A percentile compares a stretch with the other conserved stretches of the same genome.
Evolutionary conservation across 2,329 filamentous ascomycete genomes (phyloP).

Genomic region (Ophiocordyceps robertsii): DNA sequence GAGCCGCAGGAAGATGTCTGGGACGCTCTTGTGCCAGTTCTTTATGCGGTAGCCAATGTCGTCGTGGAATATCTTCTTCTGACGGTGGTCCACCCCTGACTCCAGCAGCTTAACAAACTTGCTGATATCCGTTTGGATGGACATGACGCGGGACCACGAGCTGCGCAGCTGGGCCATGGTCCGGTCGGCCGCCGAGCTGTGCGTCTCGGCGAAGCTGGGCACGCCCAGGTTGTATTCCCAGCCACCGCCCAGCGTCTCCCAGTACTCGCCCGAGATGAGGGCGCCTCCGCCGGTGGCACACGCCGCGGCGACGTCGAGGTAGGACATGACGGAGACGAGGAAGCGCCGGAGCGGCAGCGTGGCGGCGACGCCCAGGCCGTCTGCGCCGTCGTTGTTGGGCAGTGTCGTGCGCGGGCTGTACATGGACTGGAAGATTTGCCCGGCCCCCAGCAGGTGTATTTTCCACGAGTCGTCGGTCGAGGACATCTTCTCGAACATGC

Average conservation of each 20-base stretch:
- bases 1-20: slow-evolving; percentile 4
- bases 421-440: slow-evolving; percentile 17
- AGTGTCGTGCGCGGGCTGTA: slow-evolving; percentile 3
- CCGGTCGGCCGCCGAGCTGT: slow-evolving; percentile 1
- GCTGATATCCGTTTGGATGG: slow-evolving; percentile 7
- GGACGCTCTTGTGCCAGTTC: slow-evolving; percentile 6
- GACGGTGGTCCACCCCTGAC: background rate
- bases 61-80: slow-evolving; percentile 3
- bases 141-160: slow-evolving; percentile 8
- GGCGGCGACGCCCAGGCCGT: background rate
- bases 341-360: slow-evolving; percentile 10
- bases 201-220: slow-evolving; percentile 4
- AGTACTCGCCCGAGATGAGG: slow-evolving; percentile 22
- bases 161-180: slow-evolving; percentile 5
- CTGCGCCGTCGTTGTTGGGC: background rate
- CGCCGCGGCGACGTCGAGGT: slow-evolving; percentile 23
- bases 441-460: slow-evolving; percentile 22
- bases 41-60: slow-evolving; percentile 3
- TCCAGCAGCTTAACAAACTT: slow-evolving; percentile 3
- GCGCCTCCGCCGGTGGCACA: slow-evolving; percentile 22
- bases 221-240: slow-evolving; percentile 19
- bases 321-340: slow-evolving; percentile 23
- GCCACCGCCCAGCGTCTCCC: slow-evolving; percentile 20
- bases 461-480: slow-evolving; percentile 17
- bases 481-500: slow-evolving; percentile 6